Evolutionary conservation across 1,139 yeast genomes (phyloP).

Genomic region (Saccharomyces hybrid): DNA sequence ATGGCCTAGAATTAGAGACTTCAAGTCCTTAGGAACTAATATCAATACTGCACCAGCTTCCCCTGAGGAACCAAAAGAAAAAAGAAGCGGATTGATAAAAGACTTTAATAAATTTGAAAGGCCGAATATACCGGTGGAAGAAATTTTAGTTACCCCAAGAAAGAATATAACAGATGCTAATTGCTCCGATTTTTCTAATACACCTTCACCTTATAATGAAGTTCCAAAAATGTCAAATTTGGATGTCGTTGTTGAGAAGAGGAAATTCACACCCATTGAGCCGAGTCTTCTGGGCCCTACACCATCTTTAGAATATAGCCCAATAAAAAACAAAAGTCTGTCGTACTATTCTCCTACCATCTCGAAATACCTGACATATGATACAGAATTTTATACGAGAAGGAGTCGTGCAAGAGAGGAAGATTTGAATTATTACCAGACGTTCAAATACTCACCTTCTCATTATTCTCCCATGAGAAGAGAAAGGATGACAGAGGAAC

Average conservation of each 20-base stretch:
- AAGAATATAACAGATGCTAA: not conserved
- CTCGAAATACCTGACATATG: constrained; percentile 24
- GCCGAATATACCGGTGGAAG: not conserved
- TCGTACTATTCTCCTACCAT: constrained; percentile 32
- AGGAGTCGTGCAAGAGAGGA: constrained; percentile 25
- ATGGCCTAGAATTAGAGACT: constrained; percentile 53
- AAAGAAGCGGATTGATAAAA: constrained; percentile 16
- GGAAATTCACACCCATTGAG: not conserved
- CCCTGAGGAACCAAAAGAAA: not conserved
- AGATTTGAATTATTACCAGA: constrained; percentile 22
- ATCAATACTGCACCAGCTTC: constrained; percentile 11
- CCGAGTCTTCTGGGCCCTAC: constrained; percentile 3
- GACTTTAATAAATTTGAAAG: constrained; percentile 16
- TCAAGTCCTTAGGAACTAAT: constrained; percentile 34
- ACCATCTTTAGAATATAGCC: constrained; percentile 24
- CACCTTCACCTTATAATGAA: not conserved
- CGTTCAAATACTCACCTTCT: constrained; percentile 20
- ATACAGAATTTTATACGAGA: constrained; percentile 25
- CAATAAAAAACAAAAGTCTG: constrained; percentile 21
- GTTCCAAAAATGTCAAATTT: not conserved
- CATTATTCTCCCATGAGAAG: constrained; percentile 32
- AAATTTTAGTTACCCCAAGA: constrained; percentile 3
- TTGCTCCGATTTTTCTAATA: not conserved
- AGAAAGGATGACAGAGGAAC: constrained; percentile 30
- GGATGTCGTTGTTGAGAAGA: not conserved